Evolutionary conservation across 352 stramenopile genomes (phyloP).

Genomic region (Phytopythium sindhum): DNA sequence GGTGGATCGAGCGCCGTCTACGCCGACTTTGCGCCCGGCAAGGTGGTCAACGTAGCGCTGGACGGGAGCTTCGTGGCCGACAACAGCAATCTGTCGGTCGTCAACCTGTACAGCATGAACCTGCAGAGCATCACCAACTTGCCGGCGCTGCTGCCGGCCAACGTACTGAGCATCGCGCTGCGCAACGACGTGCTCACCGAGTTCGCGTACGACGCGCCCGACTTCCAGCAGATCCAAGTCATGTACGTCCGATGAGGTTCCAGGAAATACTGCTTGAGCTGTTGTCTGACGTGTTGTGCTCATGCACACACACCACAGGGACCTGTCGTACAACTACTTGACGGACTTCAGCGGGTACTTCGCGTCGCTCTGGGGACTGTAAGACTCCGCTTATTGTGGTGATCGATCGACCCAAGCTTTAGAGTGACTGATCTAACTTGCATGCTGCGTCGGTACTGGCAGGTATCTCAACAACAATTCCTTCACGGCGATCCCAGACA

Average conservation of each 20-base stretch:
- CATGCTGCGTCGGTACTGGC: neutral
- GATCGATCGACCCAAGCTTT: neutral
- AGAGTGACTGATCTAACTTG: neutral
- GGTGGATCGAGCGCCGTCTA: slow-evolving; percentile 16
- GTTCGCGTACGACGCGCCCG: slow-evolving; percentile 1
- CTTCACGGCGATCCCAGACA: slow-evolving; percentile 2
- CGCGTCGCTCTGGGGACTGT: neutral
- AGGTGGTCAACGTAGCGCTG: slow-evolving; percentile 18
- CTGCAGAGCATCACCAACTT: slow-evolving; percentile 5
- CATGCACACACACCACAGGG: neutral
- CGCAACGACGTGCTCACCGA: slow-evolving; percentile 1
- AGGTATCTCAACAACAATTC: slow-evolving; percentile 6
- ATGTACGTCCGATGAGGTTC: neutral
- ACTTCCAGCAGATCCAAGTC: neutral
- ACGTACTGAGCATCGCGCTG: neutral
- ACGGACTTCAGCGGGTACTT: slow-evolving; percentile 7
- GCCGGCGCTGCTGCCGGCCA: neutral
- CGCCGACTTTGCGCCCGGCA: slow-evolving; percentile 13
- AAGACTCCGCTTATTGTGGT: neutral
- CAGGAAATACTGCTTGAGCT: neutral
- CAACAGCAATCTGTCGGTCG: slow-evolving; percentile 13
- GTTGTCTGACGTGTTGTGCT: neutral
- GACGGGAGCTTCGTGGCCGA: slow-evolving; percentile 15
- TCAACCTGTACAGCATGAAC: slow-evolving; percentile 20
- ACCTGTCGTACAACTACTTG: slow-evolving; percentile 7